Base-by-base conservation (phyloP, 495 filamentous ascomycete genomes). In the Penicillium lagena region DNA sequence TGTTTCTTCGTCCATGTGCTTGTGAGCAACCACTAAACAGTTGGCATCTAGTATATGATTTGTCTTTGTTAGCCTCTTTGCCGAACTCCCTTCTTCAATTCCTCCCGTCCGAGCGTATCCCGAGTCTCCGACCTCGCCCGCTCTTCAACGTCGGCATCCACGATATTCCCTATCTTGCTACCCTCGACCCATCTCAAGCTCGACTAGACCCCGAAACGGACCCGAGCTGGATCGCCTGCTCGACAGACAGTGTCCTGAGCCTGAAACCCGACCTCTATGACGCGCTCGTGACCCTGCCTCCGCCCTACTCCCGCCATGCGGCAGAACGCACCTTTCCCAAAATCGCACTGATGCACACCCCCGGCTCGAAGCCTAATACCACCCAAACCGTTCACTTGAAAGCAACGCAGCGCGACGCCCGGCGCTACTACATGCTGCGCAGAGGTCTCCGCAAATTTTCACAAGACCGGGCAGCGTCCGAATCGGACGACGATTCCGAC, bases 81-180 rank as follows among this genome's bases (percentile, higher is more conserved):
- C 81, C 53, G 64, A 86, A 54, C 72, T 85, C 50, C 61, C 66
- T 89, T 17, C 72, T 96, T 15, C 76, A 84, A 9, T 60, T 81
- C 3, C 66, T 75, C 39, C 62, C 76, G 49, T 27, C 52, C 17
- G 56, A 62, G 30, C 46, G 43, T 29, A 49, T 54, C 9, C 71
- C 78, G 35, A 68, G 80, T 35, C 70, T 81, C 39, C 82, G 89
- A 28, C 72, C 93, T n/a, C 80, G 82, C 12, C 84, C 91, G 1
- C 77, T 98, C 6, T 98, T 96, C 69, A 86, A 82, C 46, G 75
- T 96, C 39, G 93, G 93, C 40, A 79, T 97, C 12, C 88, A 95
- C 59, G 93, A 98, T 58, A 95, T 98, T 46, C 81, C 87, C 2
- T 80, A 83, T 45, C 78, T 93, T 7, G 72, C 83, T 33, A 63